phyloP scores from a whole-genome alignment of 139 green algal species.

The Coelastrella sp. region DNA sequence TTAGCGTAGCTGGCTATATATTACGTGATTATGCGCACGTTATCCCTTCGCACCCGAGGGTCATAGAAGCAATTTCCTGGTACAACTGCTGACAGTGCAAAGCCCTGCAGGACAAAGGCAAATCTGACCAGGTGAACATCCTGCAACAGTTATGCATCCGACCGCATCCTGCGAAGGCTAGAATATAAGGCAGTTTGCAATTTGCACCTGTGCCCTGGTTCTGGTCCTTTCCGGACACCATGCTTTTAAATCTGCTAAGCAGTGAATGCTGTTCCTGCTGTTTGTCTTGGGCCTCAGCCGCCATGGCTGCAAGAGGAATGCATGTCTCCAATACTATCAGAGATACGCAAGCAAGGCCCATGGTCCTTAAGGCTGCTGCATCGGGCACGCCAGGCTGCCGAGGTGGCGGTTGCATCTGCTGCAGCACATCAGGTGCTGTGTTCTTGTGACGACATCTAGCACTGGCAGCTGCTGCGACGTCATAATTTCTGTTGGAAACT shows the following conservation, averaged over 20 bases:
- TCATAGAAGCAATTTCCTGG: no score
- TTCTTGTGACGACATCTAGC: no score
- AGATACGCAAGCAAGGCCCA: background rate
- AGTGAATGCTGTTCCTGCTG: conserved; percentile 22
- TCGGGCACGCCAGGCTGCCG: background rate
- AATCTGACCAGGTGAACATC: no score
- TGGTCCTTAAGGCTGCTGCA: background rate
- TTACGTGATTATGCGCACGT: background rate
- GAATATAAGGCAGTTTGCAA: no score
- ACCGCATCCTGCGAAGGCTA: background rate
- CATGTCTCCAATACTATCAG: background rate
- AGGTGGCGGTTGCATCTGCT: background rate
- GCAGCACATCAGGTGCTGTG: background rate
- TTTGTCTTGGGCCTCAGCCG: background rate
- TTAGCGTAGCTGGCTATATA: background rate
- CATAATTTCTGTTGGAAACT: background rate
- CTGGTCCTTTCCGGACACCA: background rate
- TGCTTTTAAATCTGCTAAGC: background rate
- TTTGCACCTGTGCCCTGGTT: background rate
- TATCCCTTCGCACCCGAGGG: background rate
- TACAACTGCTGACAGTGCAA: no score
- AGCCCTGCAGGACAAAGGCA: no score
- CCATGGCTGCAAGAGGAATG: background rate
- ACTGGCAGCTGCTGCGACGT: background rate
- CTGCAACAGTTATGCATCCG: background rate